Evolutionary conservation across 2,329 filamentous ascomycete species (phyloP).

Genomic region (Hansfordia pulvinata): DNA sequence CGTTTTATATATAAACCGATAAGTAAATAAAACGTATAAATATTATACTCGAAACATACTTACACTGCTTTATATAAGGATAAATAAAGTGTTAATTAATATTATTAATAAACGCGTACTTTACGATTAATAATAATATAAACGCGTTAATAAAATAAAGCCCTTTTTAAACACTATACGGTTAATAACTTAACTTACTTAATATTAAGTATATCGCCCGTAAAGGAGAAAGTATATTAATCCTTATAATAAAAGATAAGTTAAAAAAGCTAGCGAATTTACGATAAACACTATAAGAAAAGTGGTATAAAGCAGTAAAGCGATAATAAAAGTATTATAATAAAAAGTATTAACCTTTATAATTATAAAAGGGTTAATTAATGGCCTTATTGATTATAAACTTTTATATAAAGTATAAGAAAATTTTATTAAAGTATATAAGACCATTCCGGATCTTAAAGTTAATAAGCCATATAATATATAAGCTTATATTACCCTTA

Average conservation of each 20-base stretch:
- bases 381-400: constrained; percentile 4
- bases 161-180: constrained; percentile 8
- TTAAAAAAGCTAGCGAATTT: background rate
- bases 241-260: background rate
- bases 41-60: constrained; percentile 10
- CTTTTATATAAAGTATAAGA: constrained; percentile 4
- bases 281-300: background rate
- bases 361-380: constrained; percentile 4
- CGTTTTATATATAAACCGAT: too few relatives aligned
- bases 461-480: background rate
- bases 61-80: constrained; percentile 9
- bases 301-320: background rate
- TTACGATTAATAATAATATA: constrained; percentile 9
- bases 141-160: constrained; percentile 5
- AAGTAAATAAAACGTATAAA: constrained; percentile 13
- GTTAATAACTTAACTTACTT: constrained; percentile 4
- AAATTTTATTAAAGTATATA: constrained; percentile 2
- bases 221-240: background rate
- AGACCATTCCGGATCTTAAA: constrained; percentile 2
- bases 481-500: constrained; percentile 1
- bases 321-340: constrained; percentile 1
- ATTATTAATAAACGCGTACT: constrained; percentile 9
- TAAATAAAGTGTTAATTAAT: constrained; percentile 9
- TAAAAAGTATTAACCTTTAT: background rate
- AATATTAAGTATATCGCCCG: too few relatives aligned